Evolutionary conservation across 2,329 filamentous ascomycete genomes (phyloP).

Genomic region (Septoria petroselini): DNA sequence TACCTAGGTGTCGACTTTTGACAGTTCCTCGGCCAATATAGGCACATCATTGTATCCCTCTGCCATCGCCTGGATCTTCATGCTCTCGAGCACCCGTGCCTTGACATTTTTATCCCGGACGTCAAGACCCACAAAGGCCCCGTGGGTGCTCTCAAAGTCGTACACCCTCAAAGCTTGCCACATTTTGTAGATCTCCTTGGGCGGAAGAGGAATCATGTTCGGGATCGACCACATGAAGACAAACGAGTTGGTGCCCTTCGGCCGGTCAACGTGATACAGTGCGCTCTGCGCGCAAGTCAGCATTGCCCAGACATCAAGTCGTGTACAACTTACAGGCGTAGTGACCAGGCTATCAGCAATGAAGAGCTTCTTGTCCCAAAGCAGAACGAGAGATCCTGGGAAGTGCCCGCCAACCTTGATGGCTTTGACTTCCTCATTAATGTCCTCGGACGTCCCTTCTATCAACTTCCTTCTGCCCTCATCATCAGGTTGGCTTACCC

Average conservation of each 20-base stretch:
- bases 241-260: slow-evolving; percentile 52
- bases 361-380: slow-evolving; percentile 62
- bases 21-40: slow-evolving; percentile 29
- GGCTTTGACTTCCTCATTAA: slow-evolving; percentile 54
- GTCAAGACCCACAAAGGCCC: slow-evolving; percentile 63
- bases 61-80: slow-evolving; percentile 64
- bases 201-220: slow-evolving; percentile 68
- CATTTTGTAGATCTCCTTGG: slow-evolving; percentile 62
- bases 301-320: neutral
- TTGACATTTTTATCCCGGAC: slow-evolving; percentile 58
- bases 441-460: slow-evolving; percentile 32
- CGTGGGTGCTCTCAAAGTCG: slow-evolving; percentile 64
- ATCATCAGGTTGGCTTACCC: slow-evolving; percentile 55
- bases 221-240: slow-evolving; percentile 76
- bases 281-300: slow-evolving; percentile 30
- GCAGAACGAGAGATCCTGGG: slow-evolving; percentile 66
- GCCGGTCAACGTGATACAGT: slow-evolving; percentile 42
- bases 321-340: slow-evolving; percentile 52
- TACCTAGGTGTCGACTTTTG: neutral
- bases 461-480: slow-evolving; percentile 48
- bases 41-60: slow-evolving; percentile 30
- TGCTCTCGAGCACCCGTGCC: slow-evolving; percentile 66
- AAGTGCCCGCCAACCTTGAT: slow-evolving; percentile 79
- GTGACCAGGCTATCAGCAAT: slow-evolving; percentile 75
- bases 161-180: slow-evolving; percentile 64